A percentile compares a stretch with the other conserved stretches of the same genome.
phyloP scores from a whole-genome alignment of 768 basidiomycete genomes.

The Gautieria morchelliformis region DNA sequence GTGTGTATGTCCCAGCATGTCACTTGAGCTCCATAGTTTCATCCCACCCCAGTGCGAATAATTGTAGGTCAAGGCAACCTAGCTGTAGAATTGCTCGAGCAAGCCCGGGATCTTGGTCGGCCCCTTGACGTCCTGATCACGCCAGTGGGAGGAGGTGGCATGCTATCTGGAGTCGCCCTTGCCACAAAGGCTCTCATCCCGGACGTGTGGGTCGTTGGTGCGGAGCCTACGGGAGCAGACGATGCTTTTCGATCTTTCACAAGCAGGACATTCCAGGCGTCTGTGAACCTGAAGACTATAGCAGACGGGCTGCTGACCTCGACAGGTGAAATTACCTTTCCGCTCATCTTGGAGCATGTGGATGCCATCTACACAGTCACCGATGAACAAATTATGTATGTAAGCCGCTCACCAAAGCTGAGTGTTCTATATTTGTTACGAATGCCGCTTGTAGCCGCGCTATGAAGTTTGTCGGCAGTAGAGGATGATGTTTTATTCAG shows the following conservation, averaged over 20 bases:
- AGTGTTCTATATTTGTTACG: conserved; percentile 1
- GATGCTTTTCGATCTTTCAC: conserved; percentile 21
- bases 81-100: no score
- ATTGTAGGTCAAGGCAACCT: conserved; percentile 31
- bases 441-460: no score
- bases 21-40: no score
- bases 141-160: conserved; percentile 31
- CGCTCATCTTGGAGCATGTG: conserved; percentile 26
- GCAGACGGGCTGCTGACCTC: conserved; percentile 30
- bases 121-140: conserved; percentile 24
- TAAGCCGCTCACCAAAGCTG: background rate
- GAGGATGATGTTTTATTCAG: no score
- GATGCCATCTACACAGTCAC: conserved; percentile 26
- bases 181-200: conserved; percentile 20
- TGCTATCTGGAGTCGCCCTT: no score
- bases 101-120: conserved; percentile 15
- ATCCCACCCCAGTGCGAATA: conserved; percentile 13
- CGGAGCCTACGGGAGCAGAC: no score
- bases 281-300: conserved; percentile 25
- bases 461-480: no score
- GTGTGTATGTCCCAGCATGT: background rate
- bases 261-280: conserved; percentile 19
- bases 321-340: conserved; percentile 27
- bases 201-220: conserved; percentile 25
- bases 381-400: conserved; percentile 19